Evolutionary conservation across 768 basidiomycete genomes (phyloP).

Genomic region (Rhodotorula sphaerocarpa): DNA sequence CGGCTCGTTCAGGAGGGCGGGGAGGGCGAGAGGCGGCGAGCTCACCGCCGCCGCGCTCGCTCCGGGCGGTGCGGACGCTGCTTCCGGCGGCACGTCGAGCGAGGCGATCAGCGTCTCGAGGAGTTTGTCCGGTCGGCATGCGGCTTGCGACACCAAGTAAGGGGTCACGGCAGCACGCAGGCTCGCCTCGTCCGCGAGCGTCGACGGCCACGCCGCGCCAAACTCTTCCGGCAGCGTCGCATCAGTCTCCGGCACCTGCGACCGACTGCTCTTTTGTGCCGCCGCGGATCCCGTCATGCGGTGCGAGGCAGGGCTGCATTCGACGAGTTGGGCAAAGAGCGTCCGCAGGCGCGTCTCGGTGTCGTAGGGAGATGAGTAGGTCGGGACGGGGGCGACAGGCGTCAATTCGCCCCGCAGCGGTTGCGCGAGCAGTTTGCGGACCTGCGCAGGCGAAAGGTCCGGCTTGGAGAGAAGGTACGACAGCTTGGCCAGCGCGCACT

Average conservation of each 20-base stretch:
- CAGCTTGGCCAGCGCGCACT: constrained; percentile 86
- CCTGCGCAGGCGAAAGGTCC: constrained; percentile 58
- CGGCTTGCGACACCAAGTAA: constrained; percentile 34
- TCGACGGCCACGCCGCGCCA: constrained; percentile 26
- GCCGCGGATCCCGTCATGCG: neutral
- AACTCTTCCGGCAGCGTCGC: constrained; percentile 18
- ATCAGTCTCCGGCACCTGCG: neutral
- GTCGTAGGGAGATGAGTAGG: constrained; percentile 31
- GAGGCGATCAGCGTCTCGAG: constrained; percentile 17
- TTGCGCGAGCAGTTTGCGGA: constrained; percentile 64
- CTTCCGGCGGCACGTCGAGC: neutral
- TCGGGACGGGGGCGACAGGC: constrained; percentile 48
- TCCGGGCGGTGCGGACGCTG: neutral
- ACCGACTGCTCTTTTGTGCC: neutral
- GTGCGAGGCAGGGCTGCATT: constrained; percentile 2
- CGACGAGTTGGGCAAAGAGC: constrained; percentile 37
- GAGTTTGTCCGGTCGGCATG: constrained; percentile 13
- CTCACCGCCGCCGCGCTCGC: neutral
- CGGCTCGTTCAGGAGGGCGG: constrained; percentile 29
- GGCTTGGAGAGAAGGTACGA: constrained; percentile 81
- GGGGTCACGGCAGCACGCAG: constrained; percentile 32
- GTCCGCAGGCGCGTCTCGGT: constrained; percentile 4
- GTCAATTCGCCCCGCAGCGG: constrained; percentile 87
- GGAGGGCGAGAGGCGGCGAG: constrained; percentile 1
- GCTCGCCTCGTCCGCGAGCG: constrained; percentile 19